phyloP scores from a whole-genome alignment of 805 yeast species.

The Candida vaughaniae region DNA sequence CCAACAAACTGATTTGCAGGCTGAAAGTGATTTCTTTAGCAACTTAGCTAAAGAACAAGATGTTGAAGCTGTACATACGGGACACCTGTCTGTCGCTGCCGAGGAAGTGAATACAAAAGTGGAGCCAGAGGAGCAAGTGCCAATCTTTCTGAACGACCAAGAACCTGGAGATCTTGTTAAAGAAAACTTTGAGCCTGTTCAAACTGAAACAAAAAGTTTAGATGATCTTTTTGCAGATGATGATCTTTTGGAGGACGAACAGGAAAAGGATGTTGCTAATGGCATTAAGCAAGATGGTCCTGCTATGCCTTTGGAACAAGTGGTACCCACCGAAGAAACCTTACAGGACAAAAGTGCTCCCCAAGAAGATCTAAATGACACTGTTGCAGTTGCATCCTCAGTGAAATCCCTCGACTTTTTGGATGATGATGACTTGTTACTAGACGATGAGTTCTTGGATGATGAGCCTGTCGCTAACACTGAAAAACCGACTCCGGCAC shows the following conservation, averaged over 20 bases:
- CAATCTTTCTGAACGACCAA: no score
- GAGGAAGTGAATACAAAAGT: no score
- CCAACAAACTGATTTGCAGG: not conserved
- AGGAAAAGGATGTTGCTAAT: no score
- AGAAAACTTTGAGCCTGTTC: not conserved
- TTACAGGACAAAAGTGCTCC: no score
- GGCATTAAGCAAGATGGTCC: not conserved
- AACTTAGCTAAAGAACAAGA: not conserved
- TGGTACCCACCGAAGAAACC: no score
- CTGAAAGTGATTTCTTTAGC: not conserved
- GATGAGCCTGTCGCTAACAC: conserved; percentile 6
- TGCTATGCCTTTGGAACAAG: no score
- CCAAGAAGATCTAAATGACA: no score
- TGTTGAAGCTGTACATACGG: no score
- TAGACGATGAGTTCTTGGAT: conserved; percentile 8
- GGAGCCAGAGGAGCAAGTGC: no score
- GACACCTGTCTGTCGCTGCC: no score
- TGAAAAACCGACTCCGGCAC: not conserved
- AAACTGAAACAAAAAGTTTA: conserved; percentile 1
- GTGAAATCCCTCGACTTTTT: conserved; percentile 44
- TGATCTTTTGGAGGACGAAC: conserved; percentile 19
- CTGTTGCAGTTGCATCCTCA: no score
- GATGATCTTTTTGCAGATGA: conserved; percentile 16
- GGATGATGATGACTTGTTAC: conserved; percentile 22
- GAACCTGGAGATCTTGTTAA: no score